Percentiles rank a stretch among this genome's conserved stretches.
These are phyloP conservation scores for Hemisphaericaspora subhashii DNA, from an alignment of 1,139 yeast genomes.

Conservation along the genomic window DNA sequence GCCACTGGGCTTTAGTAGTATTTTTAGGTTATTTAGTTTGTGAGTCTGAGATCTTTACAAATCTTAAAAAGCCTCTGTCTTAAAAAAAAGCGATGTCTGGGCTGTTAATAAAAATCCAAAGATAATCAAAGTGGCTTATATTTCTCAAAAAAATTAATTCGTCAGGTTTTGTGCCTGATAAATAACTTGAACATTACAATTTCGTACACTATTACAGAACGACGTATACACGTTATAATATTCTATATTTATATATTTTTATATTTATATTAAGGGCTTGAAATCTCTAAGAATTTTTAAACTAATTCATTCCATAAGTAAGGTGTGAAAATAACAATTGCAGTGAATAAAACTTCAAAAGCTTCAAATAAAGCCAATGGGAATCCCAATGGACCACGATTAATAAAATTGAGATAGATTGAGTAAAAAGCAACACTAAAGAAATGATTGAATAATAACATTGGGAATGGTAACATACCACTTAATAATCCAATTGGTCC, in stretches of 20 bases:
- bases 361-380: conserved; percentile 75
- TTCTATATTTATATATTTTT: neutral
- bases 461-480: conserved; percentile 78
- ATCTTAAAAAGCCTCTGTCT: too few relatives aligned
- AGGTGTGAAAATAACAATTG: conserved; percentile 77
- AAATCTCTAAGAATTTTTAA: neutral
- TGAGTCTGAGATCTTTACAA: too few relatives aligned
- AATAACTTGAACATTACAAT: too few relatives aligned
- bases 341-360: conserved; percentile 68
- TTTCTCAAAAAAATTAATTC: too few relatives aligned
- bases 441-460: conserved; percentile 76
- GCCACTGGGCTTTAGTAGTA: too few relatives aligned
- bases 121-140: too few relatives aligned
- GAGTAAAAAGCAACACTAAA: conserved; percentile 88
- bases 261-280: neutral
- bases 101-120: too few relatives aligned
- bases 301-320: conserved; percentile 56
- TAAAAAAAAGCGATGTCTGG: too few relatives aligned
- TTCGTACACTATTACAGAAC: too few relatives aligned
- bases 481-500: conserved; percentile 84
- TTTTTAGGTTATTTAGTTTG: too few relatives aligned
- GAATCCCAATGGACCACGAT: conserved; percentile 64
- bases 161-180: too few relatives aligned
- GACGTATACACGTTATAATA: too few relatives aligned
- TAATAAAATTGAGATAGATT: conserved; percentile 65